Percentiles rank a stretch among this genome's conserved stretches.
Evolutionary conservation across 2,329 filamentous ascomycete species (phyloP).

Genomic region (Leptographium galeiforme): DNA sequence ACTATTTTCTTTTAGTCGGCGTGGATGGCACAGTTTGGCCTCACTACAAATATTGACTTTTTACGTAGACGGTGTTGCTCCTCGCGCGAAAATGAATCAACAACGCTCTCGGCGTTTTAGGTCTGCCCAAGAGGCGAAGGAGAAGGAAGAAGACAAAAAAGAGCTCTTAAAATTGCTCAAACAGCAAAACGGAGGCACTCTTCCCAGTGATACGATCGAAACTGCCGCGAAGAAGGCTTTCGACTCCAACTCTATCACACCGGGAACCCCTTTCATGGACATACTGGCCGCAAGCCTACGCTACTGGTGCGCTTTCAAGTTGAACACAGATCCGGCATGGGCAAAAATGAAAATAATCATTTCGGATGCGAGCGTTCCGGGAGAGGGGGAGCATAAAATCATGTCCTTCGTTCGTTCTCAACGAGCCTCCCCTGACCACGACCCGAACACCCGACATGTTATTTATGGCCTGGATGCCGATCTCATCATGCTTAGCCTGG

Average conservation of each 20-base stretch:
- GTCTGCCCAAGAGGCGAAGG: slow-evolving; percentile 82
- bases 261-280: slow-evolving; percentile 97
- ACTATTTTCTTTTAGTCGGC: background rate
- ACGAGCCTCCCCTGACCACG: slow-evolving; percentile 75
- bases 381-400: slow-evolving; percentile 98
- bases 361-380: slow-evolving; percentile 92
- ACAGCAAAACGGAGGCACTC: slow-evolving; percentile 56
- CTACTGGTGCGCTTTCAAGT: slow-evolving; percentile 96
- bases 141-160: slow-evolving; percentile 84
- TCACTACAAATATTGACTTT: background rate
- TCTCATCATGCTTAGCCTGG: slow-evolving; percentile 95
- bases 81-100: slow-evolving; percentile 98
- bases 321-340: slow-evolving; percentile 95
- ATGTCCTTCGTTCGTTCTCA: slow-evolving; percentile 97
- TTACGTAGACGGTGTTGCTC: slow-evolving; percentile 73
- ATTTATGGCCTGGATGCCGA: slow-evolving; percentile 97
- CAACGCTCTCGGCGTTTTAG: slow-evolving; percentile 93
- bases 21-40: too few relatives aligned
- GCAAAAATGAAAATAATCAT: slow-evolving; percentile 94
- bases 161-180: slow-evolving; percentile 77
- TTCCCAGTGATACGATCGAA: slow-evolving; percentile 47
- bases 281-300: slow-evolving; percentile 78
- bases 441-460: slow-evolving; percentile 94
- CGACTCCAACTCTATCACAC: slow-evolving; percentile 78
- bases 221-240: slow-evolving; percentile 74